These are phyloP conservation scores for Cymodocea nodosa DNA, from an alignment of 116 monocot species.

Conservation along the genomic window DNA sequence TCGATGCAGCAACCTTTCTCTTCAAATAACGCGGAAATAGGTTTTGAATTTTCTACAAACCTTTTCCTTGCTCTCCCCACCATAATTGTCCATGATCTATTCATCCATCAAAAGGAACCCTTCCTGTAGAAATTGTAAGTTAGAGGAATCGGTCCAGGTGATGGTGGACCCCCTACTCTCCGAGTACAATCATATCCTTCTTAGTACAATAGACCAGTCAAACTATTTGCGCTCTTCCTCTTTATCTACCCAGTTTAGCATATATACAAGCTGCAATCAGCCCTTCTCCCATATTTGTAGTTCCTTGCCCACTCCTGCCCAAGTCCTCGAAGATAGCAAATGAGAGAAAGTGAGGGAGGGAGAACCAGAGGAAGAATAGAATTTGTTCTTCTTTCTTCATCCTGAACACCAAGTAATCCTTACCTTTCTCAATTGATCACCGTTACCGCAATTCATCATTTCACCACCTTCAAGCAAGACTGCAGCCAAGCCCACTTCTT, in stretches of 20 bases:
- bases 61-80: not conserved
- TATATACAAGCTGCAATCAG: not conserved
- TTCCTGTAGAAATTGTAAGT: not conserved
- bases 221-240: not conserved
- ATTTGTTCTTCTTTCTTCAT: not conserved
- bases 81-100: too few relatives aligned
- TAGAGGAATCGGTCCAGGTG: not conserved
- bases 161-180: not conserved
- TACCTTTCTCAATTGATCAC: too few relatives aligned
- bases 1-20: too few relatives aligned
- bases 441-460: not conserved
- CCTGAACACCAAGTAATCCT: not conserved
- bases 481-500: too few relatives aligned
- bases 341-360: not conserved
- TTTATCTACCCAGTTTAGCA: too few relatives aligned
- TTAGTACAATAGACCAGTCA: not conserved
- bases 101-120: too few relatives aligned
- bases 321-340: not conserved
- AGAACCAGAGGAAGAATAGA: not conserved
- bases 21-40: not conserved
- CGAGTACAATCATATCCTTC: not conserved
- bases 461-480: not conserved
- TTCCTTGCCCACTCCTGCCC: not conserved
- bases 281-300: not conserved
- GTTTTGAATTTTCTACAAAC: slow-evolving; percentile 5